phyloP scores from a whole-genome alignment of 345 rosid genomes.

The Linum trigynum region DNA sequence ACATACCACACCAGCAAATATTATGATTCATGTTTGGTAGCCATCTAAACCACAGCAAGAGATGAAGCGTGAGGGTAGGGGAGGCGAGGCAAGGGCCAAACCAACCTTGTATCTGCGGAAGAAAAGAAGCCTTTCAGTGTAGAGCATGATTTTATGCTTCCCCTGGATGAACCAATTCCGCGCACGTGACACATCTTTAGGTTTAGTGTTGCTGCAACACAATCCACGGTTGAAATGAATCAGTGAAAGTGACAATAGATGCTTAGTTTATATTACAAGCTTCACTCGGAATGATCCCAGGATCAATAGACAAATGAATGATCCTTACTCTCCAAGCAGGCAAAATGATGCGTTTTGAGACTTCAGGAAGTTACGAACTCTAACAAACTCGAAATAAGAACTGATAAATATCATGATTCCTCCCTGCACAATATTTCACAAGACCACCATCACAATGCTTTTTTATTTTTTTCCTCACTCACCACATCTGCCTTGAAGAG shows the following conservation, averaged over 20 bases:
- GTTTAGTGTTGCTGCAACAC: constrained; percentile 50
- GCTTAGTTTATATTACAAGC: background rate
- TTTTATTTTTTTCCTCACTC: background rate
- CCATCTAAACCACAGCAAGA: background rate
- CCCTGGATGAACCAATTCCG: constrained; percentile 67
- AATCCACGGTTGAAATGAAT: background rate
- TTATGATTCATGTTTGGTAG: background rate
- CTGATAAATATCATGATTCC: constrained; percentile 77
- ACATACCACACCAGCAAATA: background rate
- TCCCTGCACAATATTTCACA: constrained; percentile 33
- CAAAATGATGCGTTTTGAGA: constrained; percentile 86
- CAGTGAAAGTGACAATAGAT: background rate
- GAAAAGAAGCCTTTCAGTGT: constrained; percentile 83
- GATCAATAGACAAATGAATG: background rate
- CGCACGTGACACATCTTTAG: constrained; percentile 69
- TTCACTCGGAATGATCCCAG: constrained; percentile 1
- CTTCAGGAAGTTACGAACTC: constrained; percentile 74
- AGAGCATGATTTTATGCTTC: constrained; percentile 66
- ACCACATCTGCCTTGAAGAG: background rate
- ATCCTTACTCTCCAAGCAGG: constrained; percentile 74
- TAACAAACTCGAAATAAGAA: constrained; percentile 82
- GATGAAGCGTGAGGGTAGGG: no score
- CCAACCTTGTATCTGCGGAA: constrained; percentile 78
- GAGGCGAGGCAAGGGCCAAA: background rate
- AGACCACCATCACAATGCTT: background rate